Conservation (phyloP, 1,284 basidiomycete species). For the Cryptococcus sp. region DNA sequence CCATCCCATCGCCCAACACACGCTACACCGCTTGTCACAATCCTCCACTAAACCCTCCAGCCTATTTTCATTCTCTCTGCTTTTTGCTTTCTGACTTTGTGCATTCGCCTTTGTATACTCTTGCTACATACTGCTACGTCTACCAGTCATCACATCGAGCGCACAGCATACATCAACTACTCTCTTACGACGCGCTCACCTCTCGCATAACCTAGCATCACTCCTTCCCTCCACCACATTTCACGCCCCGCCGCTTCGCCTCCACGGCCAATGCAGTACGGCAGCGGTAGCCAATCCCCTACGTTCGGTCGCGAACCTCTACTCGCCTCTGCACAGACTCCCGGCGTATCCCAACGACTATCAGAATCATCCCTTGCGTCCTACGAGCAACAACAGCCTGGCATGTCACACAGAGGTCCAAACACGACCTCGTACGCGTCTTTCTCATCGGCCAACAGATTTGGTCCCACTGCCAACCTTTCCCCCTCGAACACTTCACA, state of each 20-base stretch:
- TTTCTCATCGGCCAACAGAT: slow-evolving; percentile 20
- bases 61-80: neutral
- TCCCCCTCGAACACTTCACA: slow-evolving; percentile 5
- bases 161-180: too few relatives aligned
- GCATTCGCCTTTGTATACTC: too few relatives aligned
- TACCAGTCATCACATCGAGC: too few relatives aligned
- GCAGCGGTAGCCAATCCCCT: slow-evolving; percentile 19
- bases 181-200: too few relatives aligned
- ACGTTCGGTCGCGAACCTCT: slow-evolving; percentile 36
- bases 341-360: slow-evolving; percentile 37
- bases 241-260: neutral
- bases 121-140: too few relatives aligned
- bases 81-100: too few relatives aligned
- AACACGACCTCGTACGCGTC: slow-evolving; percentile 15
- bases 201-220: too few relatives aligned
- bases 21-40: neutral
- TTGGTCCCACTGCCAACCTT: slow-evolving; percentile 29
- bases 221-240: neutral
- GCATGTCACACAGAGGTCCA: slow-evolving; percentile 18
- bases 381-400: slow-evolving; percentile 24
- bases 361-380: slow-evolving; percentile 39
- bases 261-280: slow-evolving; percentile 16
- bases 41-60: neutral
- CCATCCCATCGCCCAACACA: neutral
- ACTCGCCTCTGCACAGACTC: slow-evolving; percentile 34